phyloP scores from a whole-genome alignment of 140 eudicot species.

The Senecio squalidus region DNA sequence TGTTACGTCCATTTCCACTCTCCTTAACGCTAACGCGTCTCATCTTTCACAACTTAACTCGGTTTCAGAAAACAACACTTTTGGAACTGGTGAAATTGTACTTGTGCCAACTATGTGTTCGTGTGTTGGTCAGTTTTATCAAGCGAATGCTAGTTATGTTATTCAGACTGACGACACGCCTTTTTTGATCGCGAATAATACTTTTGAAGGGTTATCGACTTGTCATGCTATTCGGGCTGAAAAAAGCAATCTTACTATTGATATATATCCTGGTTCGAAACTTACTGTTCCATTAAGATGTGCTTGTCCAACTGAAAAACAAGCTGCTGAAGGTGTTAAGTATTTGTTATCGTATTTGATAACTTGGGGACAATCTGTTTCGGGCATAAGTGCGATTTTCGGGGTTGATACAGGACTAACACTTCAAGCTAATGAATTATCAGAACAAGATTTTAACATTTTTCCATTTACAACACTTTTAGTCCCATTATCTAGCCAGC shows the following conservation, averaged over 20 bases:
- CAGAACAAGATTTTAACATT: conserved; percentile 34
- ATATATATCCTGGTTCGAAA: conserved; percentile 36
- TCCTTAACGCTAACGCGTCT: conserved; percentile 40
- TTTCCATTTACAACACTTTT: conserved; percentile 75
- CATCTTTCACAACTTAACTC: conserved; percentile 62
- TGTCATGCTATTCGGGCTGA: conserved; percentile 60
- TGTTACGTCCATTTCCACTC: conserved; percentile 54
- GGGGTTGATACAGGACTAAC: conserved; percentile 40
- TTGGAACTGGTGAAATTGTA: conserved; percentile 44
- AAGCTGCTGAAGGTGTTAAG: conserved; percentile 48
- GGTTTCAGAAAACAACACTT: conserved; percentile 22
- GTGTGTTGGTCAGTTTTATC: conserved; percentile 75
- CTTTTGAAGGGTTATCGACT: conserved; percentile 66
- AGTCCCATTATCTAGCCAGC: conserved; percentile 63
- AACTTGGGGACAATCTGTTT: conserved; percentile 33
- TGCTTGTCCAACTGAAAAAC: conserved; percentile 84
- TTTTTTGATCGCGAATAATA: conserved; percentile 44
- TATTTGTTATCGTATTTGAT: conserved; percentile 63
- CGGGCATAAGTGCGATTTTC: conserved; percentile 35
- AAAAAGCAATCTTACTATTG: conserved; percentile 17
- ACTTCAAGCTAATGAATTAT: conserved; percentile 60
- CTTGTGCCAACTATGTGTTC: conserved; percentile 74
- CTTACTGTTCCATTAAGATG: conserved; percentile 79
- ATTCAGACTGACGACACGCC: conserved; percentile 21
- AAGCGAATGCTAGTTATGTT: conserved; percentile 46